phyloP scores from a whole-genome alignment of 495 filamentous ascomycete species.

The Talaromyces thailandensis region DNA sequence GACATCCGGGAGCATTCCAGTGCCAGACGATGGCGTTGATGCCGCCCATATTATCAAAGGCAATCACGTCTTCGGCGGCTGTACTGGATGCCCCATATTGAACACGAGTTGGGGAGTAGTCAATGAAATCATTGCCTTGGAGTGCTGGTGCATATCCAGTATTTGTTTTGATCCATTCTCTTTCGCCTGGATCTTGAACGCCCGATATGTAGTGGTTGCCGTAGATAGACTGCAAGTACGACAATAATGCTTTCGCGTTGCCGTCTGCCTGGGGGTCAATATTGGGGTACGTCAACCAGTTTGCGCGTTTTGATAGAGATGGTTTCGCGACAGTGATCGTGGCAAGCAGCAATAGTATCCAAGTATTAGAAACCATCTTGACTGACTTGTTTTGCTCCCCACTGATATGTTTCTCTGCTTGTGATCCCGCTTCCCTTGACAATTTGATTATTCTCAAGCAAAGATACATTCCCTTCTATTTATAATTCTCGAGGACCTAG shows the following conservation, averaged over 20 bases:
- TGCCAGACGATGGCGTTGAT: background rate
- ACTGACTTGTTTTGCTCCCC: background rate
- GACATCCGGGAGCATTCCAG: background rate
- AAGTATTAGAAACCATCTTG: background rate
- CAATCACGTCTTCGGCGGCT: background rate
- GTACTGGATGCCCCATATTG: background rate
- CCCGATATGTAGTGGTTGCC: background rate
- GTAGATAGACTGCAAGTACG: background rate
- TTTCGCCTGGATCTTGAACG: background rate
- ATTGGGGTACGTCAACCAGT: background rate
- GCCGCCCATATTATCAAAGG: background rate
- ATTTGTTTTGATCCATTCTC: background rate
- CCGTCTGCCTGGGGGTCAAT: background rate
- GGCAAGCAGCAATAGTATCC: background rate
- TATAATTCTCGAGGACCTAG: background rate
- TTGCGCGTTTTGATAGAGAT: background rate
- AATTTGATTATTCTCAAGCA: background rate
- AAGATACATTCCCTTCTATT: background rate
- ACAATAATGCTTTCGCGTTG: background rate
- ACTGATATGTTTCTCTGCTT: background rate
- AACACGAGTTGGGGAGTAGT: background rate
- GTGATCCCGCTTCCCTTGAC: background rate
- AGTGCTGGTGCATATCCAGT: background rate
- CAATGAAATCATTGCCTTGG: background rate
- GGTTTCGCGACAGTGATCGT: background rate